Base-by-base conservation (phyloP, 768 basidiomycete genomes). In the Xerocomus brunneocitrinus region DNA sequence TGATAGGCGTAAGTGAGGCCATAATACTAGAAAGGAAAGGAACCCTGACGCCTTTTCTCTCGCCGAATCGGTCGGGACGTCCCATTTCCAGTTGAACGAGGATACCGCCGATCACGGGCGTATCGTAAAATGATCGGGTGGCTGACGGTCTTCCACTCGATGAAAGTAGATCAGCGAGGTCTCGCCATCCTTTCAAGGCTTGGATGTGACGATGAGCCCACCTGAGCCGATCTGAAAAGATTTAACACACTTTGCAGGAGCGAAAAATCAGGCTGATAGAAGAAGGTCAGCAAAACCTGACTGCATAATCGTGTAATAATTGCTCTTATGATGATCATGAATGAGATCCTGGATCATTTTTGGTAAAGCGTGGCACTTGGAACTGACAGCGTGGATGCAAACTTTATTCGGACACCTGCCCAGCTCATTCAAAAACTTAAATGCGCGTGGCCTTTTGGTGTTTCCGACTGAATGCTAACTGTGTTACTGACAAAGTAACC, bases 51-150 rank as follows among this genome's bases (percentile, higher is more conserved):
- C 2, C 43, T 22, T n/a, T 44, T n/a, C 47, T 57, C 49, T 54
- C 35, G 40, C 64, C 64, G 61, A 56, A 49, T 52, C 44, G 31
- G 49, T 51, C 64, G 56, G 63, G 49, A 32, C 44, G 50, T 59
- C 46, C 43, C 10, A 48, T 54, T 45, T 36, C 41, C 32, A 45
- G 34, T 31, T 32, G 54, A 36, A 25, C 36, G 22, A 47, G 49
- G 57, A 46, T 30, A 56, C 63, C 64, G 61, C 56, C 52, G 54
- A 64, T 66, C 61, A 60, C 63, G 63, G 63, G 50, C 13, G 19
- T 52, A 34, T 40, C 44, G 54, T 50, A 54, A 52, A 54, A 50
- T 4, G 36, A 34, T 43, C n/a, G 27, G 28, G 13, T 42, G 43
- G 34, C 31, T 22, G 19, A 39, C 12, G 34, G 16, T 24, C 36